Conservation (phyloP, 805 yeast species). For the Kazachstania bromeliacearum region DNA sequence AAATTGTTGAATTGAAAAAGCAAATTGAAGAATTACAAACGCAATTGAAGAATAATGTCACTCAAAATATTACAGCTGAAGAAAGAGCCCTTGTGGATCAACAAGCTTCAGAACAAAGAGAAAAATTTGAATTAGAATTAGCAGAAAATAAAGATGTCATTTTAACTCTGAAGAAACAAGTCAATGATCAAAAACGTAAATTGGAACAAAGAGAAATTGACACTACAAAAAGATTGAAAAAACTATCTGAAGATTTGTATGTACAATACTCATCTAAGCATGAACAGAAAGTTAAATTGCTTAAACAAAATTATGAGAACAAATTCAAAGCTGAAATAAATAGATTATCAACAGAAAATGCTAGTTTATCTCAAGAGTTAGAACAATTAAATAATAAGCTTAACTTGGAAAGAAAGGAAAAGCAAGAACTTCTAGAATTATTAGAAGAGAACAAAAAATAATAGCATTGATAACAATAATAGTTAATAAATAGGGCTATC, state of each 20-base stretch:
- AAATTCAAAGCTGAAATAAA: conserved; percentile 41
- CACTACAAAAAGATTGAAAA: conserved; percentile 46
- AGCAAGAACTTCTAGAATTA: conserved; percentile 44
- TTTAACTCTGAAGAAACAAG: conserved; percentile 15
- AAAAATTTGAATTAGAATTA: no score
- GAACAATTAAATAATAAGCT: conserved; percentile 42
- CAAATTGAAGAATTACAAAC: conserved; percentile 23
- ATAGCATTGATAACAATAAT: not conserved
- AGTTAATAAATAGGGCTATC: not conserved
- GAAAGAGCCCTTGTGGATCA: conserved; percentile 8
- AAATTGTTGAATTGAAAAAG: conserved; percentile 15
- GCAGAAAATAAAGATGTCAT: conserved; percentile 10
- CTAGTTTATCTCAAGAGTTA: conserved; percentile 40
- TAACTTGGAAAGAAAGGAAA: conserved; percentile 46
- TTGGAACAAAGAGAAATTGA: conserved; percentile 35
- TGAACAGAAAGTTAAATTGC: conserved; percentile 54
- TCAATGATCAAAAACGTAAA: conserved; percentile 29
- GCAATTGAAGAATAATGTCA: conserved; percentile 5
- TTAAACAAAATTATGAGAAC: conserved; percentile 49
- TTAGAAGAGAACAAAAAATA: conserved; percentile 30
- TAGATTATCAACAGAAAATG: conserved; percentile 35
- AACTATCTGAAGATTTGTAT: conserved; percentile 61
- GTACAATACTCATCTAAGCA: conserved; percentile 70
- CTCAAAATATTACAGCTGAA: conserved; percentile 1
- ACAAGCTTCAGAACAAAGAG: conserved; percentile 4